These are phyloP conservation scores for Grifola frondosa DNA, from an alignment of 1,284 basidiomycete species.

Conservation along the genomic window DNA sequence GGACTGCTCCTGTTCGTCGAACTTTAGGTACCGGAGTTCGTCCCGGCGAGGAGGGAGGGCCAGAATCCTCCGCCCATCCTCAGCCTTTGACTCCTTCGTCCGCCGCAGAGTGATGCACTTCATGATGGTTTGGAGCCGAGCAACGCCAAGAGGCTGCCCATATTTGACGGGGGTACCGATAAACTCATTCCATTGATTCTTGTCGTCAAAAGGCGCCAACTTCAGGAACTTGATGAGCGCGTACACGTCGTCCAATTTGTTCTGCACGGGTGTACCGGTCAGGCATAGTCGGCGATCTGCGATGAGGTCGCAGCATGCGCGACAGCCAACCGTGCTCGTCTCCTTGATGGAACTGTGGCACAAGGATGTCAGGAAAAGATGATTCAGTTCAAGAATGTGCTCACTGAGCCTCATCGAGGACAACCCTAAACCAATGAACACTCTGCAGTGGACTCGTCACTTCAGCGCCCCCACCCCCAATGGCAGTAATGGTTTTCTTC, in stretches of 20 bases:
- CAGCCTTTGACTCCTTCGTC: conserved; percentile 87
- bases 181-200: conserved; percentile 89
- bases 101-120: conserved; percentile 93
- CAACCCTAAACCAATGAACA: conserved; percentile 96
- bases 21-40: conserved; percentile 82
- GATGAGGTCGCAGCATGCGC: conserved; percentile 92
- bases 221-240: conserved; percentile 96
- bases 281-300: conserved; percentile 92
- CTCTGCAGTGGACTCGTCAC: conserved; percentile 88
- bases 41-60: conserved; percentile 86
- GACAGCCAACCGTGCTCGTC: conserved; percentile 88
- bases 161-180: conserved; percentile 91
- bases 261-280: conserved; percentile 98
- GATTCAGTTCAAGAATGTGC: conserved; percentile 32
- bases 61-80: conserved; percentile 84
- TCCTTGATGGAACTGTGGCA: conserved; percentile 91
- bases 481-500: conserved; percentile 49
- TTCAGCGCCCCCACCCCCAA: conserved; percentile 46
- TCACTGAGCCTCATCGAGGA: conserved; percentile 98
- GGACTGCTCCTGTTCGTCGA: conserved; percentile 79
- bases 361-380: not conserved
- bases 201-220: conserved; percentile 90
- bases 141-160: conserved; percentile 88
- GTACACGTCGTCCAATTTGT: conserved; percentile 97
- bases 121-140: conserved; percentile 96